These are phyloP conservation scores for Trametes villosa DNA, from an alignment of 768 basidiomycete genomes.

Conservation along the genomic window DNA sequence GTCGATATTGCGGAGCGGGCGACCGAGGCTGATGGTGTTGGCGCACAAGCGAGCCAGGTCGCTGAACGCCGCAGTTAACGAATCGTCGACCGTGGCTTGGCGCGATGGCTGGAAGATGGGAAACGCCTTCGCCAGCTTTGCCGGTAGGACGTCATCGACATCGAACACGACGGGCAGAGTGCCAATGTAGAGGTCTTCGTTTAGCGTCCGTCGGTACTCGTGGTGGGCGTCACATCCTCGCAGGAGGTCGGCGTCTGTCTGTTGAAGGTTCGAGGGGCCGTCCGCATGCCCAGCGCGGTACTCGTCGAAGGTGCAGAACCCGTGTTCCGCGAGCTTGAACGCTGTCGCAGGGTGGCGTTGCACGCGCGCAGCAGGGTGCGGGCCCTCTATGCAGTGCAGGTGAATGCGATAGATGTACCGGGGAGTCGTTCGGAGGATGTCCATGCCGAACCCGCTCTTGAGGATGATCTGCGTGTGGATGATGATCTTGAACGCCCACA, in stretches of 20 bases:
- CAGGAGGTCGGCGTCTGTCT: neutral
- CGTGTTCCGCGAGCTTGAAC: neutral
- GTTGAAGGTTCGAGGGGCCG: neutral
- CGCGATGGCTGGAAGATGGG: neutral
- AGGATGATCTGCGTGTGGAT: neutral
- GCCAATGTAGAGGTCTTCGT: neutral
- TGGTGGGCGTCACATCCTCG: neutral
- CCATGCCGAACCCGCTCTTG: neutral
- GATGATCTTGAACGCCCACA: neutral
- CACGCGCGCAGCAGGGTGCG: neutral
- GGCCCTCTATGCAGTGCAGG: neutral
- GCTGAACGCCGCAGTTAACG: neutral
- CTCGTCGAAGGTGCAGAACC: neutral
- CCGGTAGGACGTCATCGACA: no score
- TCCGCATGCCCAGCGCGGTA: neutral
- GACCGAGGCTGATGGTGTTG: neutral
- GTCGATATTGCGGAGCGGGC: neutral
- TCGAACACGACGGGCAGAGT: no score
- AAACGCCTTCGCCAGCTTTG: neutral
- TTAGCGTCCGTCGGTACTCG: neutral
- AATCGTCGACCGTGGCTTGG: neutral
- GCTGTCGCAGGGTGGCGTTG: neutral
- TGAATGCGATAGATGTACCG: neutral
- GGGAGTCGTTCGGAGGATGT: neutral
- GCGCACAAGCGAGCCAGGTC: neutral